phyloP scores from a whole-genome alignment of 495 filamentous ascomycete species.

The Talaromyces proteolyticus region DNA sequence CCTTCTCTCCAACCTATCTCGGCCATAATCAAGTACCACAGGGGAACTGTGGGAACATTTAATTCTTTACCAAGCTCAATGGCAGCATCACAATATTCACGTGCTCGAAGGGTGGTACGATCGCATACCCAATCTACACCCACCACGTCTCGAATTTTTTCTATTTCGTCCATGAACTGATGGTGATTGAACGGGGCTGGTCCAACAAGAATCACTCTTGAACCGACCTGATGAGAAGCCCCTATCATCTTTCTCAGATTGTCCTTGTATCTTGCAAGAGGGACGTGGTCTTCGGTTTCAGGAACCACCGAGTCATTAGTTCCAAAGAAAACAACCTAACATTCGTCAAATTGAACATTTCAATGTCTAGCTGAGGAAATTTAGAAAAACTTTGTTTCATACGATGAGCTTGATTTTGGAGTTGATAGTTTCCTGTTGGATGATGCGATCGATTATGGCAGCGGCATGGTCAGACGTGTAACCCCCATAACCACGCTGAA shows the following conservation, averaged over 20 bases:
- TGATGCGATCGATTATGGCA: conserved; percentile 48
- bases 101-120: not conserved
- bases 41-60: not conserved
- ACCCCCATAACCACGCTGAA: conserved; percentile 64
- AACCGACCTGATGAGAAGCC: not conserved
- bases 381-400: conserved; percentile 9
- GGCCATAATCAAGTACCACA: conserved; percentile 1
- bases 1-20: not conserved
- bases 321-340: conserved; percentile 71
- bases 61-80: not conserved
- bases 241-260: conserved; percentile 61
- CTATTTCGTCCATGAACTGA: not conserved
- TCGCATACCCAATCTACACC: too few relatives aligned
- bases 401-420: conserved; percentile 64
- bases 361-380: too few relatives aligned
- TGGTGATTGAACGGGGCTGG: conserved; percentile 1
- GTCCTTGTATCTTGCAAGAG: conserved; percentile 61
- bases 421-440: conserved; percentile 41
- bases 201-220: not conserved
- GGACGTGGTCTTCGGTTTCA: conserved; percentile 60
- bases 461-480: conserved; percentile 61
- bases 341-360: not conserved
- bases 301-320: conserved; percentile 74
- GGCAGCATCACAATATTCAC: not conserved
- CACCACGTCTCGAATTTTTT: too few relatives aligned